Evolutionary conservation across 2,329 filamentous ascomycete genomes (phyloP).

Genomic region (Arthrinium phaeospermum): DNA sequence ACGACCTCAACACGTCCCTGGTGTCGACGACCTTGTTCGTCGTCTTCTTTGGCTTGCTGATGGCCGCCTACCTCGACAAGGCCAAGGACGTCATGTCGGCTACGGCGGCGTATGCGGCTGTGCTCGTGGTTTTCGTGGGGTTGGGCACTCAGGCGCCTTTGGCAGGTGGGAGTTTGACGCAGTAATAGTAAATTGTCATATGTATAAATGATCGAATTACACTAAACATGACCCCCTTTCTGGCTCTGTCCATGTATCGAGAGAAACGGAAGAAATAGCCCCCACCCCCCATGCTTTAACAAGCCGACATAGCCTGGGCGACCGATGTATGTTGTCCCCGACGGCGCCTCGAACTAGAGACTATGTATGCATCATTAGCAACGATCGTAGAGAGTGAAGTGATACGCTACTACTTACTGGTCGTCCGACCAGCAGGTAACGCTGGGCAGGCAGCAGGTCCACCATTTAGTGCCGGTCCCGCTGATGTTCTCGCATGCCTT

Average conservation of each 20-base stretch:
- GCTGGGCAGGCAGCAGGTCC: neutral
- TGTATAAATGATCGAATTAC: too few relatives aligned
- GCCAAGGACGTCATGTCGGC: conserved; percentile 27
- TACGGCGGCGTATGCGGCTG: conserved; percentile 29
- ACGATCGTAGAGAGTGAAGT: neutral
- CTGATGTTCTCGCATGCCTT: neutral
- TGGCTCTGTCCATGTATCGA: too few relatives aligned
- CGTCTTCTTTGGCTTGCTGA: conserved; percentile 26
- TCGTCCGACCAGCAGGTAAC: neutral
- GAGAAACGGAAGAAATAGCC: too few relatives aligned
- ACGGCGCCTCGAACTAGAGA: too few relatives aligned
- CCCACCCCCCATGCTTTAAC: too few relatives aligned
- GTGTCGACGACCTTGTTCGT: conserved; percentile 29
- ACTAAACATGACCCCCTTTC: too few relatives aligned
- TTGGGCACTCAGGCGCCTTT: neutral
- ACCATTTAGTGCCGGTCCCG: neutral
- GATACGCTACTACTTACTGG: neutral
- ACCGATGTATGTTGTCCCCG: too few relatives aligned
- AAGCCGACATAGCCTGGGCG: too few relatives aligned
- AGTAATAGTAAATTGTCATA: too few relatives aligned
- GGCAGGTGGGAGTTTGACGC: neutral
- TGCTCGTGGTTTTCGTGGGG: conserved; percentile 29
- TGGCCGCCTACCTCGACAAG: conserved; percentile 26
- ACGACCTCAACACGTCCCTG: conserved; percentile 21
- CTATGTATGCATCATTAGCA: neutral